Percentiles rank a stretch among this genome's conserved stretches.
phyloP scores from a whole-genome alignment of 2,329 filamentous ascomycete genomes.

The Pseudogymnoascus sp. region DNA sequence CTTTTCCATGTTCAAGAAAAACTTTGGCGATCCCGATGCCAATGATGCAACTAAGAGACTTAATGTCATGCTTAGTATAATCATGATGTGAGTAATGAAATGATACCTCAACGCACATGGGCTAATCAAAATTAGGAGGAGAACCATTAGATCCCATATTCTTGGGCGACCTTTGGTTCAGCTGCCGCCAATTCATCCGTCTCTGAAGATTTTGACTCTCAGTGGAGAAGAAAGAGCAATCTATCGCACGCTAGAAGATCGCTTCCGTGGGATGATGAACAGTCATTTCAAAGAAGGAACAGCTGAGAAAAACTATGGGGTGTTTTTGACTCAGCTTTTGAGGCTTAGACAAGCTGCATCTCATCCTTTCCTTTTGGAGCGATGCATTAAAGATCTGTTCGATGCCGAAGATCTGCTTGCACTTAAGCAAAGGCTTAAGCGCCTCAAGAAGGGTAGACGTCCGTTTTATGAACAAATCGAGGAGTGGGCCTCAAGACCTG shows the following conservation, averaged over 20 bases:
- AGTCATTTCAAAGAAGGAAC: slow-evolving; percentile 18
- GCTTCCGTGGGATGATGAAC: slow-evolving; percentile 25
- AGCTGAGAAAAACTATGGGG: slow-evolving; percentile 17
- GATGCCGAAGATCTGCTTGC: slow-evolving; percentile 21
- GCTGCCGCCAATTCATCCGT: slow-evolving; percentile 40
- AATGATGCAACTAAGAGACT: slow-evolving; percentile 10
- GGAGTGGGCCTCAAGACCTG: slow-evolving; percentile 17
- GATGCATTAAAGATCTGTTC: slow-evolving; percentile 25
- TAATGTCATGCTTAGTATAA: background rate
- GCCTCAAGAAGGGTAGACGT: slow-evolving; percentile 3
- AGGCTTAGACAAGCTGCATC: slow-evolving; percentile 26
- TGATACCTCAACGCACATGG: background rate
- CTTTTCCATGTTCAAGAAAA: slow-evolving; percentile 18
- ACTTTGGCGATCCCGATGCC: slow-evolving; percentile 24
- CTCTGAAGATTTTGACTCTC: slow-evolving; percentile 38
- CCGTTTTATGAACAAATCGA: slow-evolving; percentile 26
- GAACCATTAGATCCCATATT: slow-evolving; percentile 45
- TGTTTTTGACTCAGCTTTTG: slow-evolving; percentile 26
- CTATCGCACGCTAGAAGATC: slow-evolving; percentile 41
- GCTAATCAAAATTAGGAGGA: slow-evolving; percentile 25
- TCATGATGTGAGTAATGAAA: background rate
- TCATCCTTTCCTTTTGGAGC: slow-evolving; percentile 27
- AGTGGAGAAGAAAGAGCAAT: slow-evolving; percentile 43
- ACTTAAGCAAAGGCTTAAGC: slow-evolving; percentile 14
- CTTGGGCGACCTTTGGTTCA: slow-evolving; percentile 46